These are phyloP conservation scores for Chytriomyces confervae DNA, from an alignment of 192 early-diverging fungal genomes.

Conservation along the genomic window DNA sequence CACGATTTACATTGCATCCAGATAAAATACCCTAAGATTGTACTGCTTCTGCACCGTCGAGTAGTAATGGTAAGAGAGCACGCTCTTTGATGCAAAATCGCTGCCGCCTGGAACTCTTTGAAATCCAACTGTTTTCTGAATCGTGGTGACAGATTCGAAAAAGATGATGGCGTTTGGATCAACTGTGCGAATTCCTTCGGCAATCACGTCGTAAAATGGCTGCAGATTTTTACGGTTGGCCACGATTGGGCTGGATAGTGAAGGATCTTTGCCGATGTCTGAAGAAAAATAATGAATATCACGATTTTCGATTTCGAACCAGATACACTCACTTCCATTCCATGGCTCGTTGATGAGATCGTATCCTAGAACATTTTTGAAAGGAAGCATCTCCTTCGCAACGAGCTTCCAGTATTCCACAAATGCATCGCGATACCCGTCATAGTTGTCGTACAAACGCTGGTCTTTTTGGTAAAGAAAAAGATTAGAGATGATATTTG, in stretches of 20 bases:
- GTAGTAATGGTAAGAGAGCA: conserved; percentile 34
- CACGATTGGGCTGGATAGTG: conserved; percentile 15
- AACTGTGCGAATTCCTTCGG: conserved; percentile 33
- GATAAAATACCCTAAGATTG: conserved; percentile 4
- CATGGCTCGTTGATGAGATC: conserved; percentile 66
- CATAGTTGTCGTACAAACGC: conserved; percentile 61
- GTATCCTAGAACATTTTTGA: conserved; percentile 64
- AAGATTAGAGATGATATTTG: background rate
- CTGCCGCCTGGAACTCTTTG: conserved; percentile 16
- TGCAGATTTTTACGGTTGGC: conserved; percentile 36
- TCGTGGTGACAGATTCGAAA: conserved; percentile 34
- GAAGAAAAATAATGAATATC: background rate
- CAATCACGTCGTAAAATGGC: conserved; percentile 31
- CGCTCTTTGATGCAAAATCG: conserved; percentile 12
- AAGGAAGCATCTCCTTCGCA: conserved; percentile 47
- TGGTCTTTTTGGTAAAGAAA: conserved; percentile 1
- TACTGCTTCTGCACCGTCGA: conserved; percentile 15
- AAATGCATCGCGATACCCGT: conserved; percentile 61
- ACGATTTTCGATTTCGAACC: background rate
- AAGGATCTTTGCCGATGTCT: conserved; percentile 31
- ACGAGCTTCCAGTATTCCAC: conserved; percentile 64
- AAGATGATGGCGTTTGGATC: conserved; percentile 39
- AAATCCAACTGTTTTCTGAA: conserved; percentile 37
- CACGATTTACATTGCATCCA: too few relatives aligned
- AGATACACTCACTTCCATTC: conserved; percentile 5